Evolutionary conservation across 1,284 basidiomycete genomes (phyloP), one percentile per base, ranked within the genome.

Genomic region (Lignosus rhinocerotis): DNA sequence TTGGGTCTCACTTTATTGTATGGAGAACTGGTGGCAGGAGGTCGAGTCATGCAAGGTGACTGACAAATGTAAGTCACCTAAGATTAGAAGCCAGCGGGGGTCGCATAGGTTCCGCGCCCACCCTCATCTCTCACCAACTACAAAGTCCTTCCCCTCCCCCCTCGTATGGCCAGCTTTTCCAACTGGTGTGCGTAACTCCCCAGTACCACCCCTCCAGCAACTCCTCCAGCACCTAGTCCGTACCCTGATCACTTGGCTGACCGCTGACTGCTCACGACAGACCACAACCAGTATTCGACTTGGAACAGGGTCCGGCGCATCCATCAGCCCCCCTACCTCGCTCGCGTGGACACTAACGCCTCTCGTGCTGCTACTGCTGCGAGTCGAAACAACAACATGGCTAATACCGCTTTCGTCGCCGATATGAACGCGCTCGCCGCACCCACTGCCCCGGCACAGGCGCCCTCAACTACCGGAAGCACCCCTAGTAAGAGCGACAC

Each of bases 221-320:
- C 30, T 39, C 47, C 46, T 46, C 53, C 52, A 42, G 21, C 32
- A 36, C 41, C 45, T 31, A 25, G 25, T 41, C 44, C 21, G 25
- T 42, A 42, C 41, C n/a, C 12, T 44, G 58, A 51, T 56, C 58
- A 33, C 19, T 46, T 42, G 55, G 43, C 55, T 51, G 45, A 51
- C 43, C 41, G 25, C 64, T 48, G 17, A 45, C 52, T 17, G 44
- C 36, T 12, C 41, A 59, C 47, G 53, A 39, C 59, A 85, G 82
- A 84, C 69, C 72, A 76, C 42, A 75, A 72, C 51, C 80, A 82
- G 58, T 83, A 83, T 64, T 74, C 79, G 2, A 72, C 78, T 19
- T 85, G 81, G 82, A 82, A 83, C 61, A 78, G 83, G 53, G 81
- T 80, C 16, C 77, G 82, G 48, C 69, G 77, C 34, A 68, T 83